phyloP scores from a whole-genome alignment of 169 alveolate species.

The Neospora caninum region DNA sequence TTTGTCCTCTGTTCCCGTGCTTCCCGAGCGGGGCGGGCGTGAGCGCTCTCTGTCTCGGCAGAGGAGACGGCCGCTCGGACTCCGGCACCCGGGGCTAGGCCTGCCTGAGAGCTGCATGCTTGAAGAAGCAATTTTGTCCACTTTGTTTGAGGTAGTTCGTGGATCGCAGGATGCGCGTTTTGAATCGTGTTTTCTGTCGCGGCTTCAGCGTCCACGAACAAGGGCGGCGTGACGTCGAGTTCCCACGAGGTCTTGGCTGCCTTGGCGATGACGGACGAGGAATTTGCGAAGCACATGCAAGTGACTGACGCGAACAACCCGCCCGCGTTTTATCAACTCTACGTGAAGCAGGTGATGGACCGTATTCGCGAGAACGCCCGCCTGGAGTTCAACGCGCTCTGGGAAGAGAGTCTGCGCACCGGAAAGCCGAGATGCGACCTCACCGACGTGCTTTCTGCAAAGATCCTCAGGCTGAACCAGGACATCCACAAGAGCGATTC shows the following conservation, averaged over 20 bases:
- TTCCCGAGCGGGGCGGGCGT: too few species aligned
- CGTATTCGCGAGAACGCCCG: constrained; percentile 57
- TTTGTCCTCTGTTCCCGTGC: too few species aligned
- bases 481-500: constrained; percentile 77
- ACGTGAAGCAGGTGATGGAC: constrained; percentile 38
- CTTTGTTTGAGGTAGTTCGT: too few species aligned
- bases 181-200: background rate
- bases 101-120: too few species aligned
- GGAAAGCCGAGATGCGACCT: constrained; percentile 82
- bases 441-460: constrained; percentile 80
- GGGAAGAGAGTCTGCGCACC: constrained; percentile 80
- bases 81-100: too few species aligned
- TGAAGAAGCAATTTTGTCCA: too few species aligned
- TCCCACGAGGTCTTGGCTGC: constrained; percentile 88
- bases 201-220: constrained; percentile 81
- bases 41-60: too few species aligned
- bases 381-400: constrained; percentile 57
- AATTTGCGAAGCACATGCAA: constrained; percentile 71
- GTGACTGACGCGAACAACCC: constrained; percentile 26
- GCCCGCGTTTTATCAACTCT: constrained; percentile 36
- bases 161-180: too few species aligned
- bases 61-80: too few species aligned
- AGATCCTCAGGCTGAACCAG: constrained; percentile 78
- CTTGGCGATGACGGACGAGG: constrained; percentile 81
- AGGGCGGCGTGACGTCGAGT: constrained; percentile 90